These are phyloP conservation scores for Mollisia scopiformis DNA, from an alignment of 2,329 filamentous ascomycete genomes.

Conservation along the genomic window DNA sequence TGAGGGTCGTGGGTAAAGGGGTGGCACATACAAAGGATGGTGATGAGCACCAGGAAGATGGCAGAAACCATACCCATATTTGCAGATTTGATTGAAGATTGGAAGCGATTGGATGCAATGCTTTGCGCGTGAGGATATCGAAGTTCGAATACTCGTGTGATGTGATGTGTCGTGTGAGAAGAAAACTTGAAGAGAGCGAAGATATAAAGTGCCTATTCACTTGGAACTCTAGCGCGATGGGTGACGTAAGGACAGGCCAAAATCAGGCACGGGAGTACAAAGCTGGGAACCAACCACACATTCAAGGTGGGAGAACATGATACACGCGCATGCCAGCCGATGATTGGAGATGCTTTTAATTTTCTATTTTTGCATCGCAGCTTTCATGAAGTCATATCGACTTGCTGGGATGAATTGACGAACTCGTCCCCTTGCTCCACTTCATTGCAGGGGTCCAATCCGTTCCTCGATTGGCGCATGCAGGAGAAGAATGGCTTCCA, in stretches of 20 bases:
- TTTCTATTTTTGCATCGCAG: slow-evolving; percentile 3
- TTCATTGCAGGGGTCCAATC: not conserved
- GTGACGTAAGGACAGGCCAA: not conserved
- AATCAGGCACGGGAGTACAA: no score
- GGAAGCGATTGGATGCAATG: not conserved
- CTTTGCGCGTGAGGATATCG: not conserved
- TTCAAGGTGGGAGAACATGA: no score
- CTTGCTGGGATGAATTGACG: not conserved
- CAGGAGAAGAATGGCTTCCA: no score
- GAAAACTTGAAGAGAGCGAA: not conserved
- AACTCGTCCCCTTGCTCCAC: not conserved
- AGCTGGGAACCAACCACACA: not conserved
- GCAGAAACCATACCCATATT: slow-evolving; percentile 41
- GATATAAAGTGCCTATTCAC: no score
- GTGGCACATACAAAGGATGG: slow-evolving; percentile 44
- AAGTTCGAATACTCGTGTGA: not conserved
- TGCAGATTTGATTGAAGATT: not conserved
- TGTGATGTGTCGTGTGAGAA: not conserved
- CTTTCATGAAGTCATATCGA: no score
- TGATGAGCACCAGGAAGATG: slow-evolving; percentile 48
- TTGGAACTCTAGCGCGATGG: not conserved
- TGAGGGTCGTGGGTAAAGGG: not conserved
- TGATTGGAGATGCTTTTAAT: no score
- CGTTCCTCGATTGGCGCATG: no score
- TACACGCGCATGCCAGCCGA: no score